phyloP scores from a whole-genome alignment of 768 basidiomycete species.

The Boletus reticuloceps region DNA sequence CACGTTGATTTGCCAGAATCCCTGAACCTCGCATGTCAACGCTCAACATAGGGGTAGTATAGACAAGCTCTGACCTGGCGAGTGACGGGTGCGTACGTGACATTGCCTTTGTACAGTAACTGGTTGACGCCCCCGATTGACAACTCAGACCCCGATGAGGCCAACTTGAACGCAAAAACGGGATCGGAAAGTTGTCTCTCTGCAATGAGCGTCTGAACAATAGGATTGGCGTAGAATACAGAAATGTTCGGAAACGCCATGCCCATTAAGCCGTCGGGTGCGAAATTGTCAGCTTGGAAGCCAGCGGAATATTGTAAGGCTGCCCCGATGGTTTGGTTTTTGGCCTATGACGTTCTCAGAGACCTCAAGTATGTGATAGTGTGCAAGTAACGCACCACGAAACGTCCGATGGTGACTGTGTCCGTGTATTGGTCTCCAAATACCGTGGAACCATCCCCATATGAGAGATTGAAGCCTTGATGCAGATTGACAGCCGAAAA shows the following conservation, averaged over 20 bases:
- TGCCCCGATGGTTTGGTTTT: slow-evolving; percentile 22
- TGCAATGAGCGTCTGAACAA: slow-evolving; percentile 43
- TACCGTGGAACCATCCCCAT: slow-evolving; percentile 46
- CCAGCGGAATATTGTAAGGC: slow-evolving; percentile 17
- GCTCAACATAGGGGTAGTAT: background rate
- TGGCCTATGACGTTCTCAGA: slow-evolving; percentile 20
- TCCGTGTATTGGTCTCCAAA: slow-evolving; percentile 40
- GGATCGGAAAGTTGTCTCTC: slow-evolving; percentile 34
- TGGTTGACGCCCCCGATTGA: slow-evolving; percentile 42
- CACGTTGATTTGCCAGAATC: slow-evolving; percentile 21
- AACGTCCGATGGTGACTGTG: slow-evolving; percentile 37
- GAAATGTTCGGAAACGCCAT: slow-evolving; percentile 44
- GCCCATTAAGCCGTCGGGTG: slow-evolving; percentile 37
- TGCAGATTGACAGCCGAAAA: slow-evolving; percentile 27
- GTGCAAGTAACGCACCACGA: slow-evolving; percentile 9
- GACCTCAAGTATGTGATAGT: background rate
- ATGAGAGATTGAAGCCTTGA: slow-evolving; percentile 34
- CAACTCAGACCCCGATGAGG: slow-evolving; percentile 35
- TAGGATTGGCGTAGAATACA: slow-evolving; percentile 31
- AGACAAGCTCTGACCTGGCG: slow-evolving; percentile 21
- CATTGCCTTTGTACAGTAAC: slow-evolving; percentile 35
- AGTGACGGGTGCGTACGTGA: slow-evolving; percentile 37
- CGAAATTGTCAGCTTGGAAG: slow-evolving; percentile 11
- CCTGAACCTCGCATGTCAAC: slow-evolving; percentile 11
- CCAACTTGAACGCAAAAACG: slow-evolving; percentile 40